These are phyloP conservation scores for Dipteronia dyeriana DNA, from an alignment of 345 rosid species.

Conservation along the genomic window DNA sequence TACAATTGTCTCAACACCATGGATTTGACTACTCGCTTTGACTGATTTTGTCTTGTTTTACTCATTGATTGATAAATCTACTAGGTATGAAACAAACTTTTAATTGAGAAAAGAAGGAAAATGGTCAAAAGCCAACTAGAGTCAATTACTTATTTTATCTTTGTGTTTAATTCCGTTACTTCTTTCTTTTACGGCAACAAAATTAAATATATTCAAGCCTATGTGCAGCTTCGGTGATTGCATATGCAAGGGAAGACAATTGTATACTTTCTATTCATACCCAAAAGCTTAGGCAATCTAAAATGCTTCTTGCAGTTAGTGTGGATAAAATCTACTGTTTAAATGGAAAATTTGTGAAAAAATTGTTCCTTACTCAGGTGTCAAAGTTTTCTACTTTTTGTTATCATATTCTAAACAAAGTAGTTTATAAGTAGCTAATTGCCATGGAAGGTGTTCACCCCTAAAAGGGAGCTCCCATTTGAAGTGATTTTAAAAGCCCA, in stretches of 20 bases:
- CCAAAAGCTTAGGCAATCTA: background rate
- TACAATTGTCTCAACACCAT: constrained; percentile 21
- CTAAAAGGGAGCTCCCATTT: background rate
- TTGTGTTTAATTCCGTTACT: background rate
- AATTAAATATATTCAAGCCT: background rate
- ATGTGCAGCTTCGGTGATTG: background rate
- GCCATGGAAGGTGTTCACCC: background rate
- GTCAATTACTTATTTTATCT: background rate
- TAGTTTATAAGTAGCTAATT: background rate
- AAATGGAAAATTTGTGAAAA: too few species aligned
- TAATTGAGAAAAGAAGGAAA: too few species aligned
- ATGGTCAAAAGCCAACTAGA: background rate
- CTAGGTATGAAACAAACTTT: background rate
- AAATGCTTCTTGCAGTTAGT: background rate
- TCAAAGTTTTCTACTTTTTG: background rate
- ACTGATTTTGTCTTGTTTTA: constrained; percentile 8
- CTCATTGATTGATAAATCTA: background rate
- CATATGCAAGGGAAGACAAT: background rate
- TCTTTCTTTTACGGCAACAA: background rate
- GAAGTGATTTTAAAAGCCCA: background rate
- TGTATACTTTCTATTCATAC: background rate
- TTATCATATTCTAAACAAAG: background rate
- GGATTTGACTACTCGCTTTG: background rate
- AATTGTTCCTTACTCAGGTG: too few species aligned
- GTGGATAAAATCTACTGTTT: too few species aligned